A percentile compares a stretch with the other conserved stretches of the same genome.
phyloP scores from a whole-genome alignment of 257 asterid genomes.

The Przewalskia tangutica region DNA sequence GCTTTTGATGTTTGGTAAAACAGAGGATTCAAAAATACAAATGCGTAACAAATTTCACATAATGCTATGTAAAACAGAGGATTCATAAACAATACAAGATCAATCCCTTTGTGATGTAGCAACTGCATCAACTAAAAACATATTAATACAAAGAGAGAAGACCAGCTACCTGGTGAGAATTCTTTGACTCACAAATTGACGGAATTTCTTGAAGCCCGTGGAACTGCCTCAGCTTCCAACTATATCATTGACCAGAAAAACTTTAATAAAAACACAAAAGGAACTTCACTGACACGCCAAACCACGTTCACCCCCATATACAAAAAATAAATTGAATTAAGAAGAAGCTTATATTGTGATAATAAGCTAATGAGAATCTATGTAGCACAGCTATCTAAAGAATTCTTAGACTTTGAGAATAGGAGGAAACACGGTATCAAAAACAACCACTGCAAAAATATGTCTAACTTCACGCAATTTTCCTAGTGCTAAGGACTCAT shows the following conservation, averaged over 20 bases:
- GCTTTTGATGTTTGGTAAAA: background rate
- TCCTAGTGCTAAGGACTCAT: conserved; percentile 17
- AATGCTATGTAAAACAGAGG: background rate
- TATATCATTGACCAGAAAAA: background rate
- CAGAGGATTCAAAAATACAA: background rate
- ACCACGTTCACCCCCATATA: background rate
- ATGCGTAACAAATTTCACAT: background rate
- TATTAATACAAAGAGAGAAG: background rate
- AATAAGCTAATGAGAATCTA: background rate
- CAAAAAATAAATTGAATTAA: background rate
- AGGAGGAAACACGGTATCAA: conserved; percentile 12
- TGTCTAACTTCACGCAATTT: conserved; percentile 14
- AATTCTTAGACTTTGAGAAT: background rate
- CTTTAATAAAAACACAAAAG: background rate
- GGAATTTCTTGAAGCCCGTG: background rate
- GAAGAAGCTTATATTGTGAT: too few relatives aligned
- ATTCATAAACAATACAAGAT: background rate
- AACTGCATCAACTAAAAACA: background rate
- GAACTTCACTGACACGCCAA: background rate
- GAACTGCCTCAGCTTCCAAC: background rate
- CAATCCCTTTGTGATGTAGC: background rate
- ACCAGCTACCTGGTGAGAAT: background rate
- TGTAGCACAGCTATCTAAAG: background rate
- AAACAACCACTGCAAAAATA: conserved; percentile 17
- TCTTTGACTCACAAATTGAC: background rate